phyloP scores from a whole-genome alignment of 257 asterid genomes.

The Handroanthus guayacan region DNA sequence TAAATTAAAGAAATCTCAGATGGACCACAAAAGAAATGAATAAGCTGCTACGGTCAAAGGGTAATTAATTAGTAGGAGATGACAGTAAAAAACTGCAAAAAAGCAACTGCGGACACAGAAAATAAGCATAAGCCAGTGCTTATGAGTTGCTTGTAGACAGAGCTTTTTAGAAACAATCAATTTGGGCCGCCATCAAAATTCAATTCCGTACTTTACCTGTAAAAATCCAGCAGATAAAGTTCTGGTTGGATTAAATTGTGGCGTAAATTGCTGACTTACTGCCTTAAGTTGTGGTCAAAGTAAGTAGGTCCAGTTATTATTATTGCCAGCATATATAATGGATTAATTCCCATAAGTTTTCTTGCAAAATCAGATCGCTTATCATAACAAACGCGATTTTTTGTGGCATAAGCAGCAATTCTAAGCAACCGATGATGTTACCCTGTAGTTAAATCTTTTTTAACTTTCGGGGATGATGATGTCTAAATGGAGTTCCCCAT shows the following conservation, averaged over 20 bases:
- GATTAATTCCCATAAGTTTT: constrained; percentile 19
- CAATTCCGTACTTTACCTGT: constrained; percentile 15
- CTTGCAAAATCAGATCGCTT: constrained; percentile 28
- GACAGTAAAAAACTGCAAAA: constrained; percentile 20
- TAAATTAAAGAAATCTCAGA: not conserved
- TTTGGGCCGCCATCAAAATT: constrained; percentile 19
- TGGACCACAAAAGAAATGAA: constrained; percentile 25
- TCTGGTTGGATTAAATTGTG: constrained; percentile 37
- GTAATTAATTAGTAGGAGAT: constrained; percentile 8
- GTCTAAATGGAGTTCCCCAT: constrained; percentile 33
- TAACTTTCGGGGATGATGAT: constrained; percentile 32
- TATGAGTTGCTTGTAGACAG: constrained; percentile 11
- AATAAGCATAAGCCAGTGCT: not conserved
- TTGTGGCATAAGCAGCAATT: constrained; percentile 35
- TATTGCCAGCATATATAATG: not conserved
- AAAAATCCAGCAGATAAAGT: not conserved
- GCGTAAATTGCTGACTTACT: constrained; percentile 43
- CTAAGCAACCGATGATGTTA: constrained; percentile 29
- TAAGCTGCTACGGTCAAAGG: constrained; percentile 31
- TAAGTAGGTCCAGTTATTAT: constrained; percentile 36
- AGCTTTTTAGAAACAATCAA: constrained; percentile 35
- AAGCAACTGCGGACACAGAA: constrained; percentile 18
- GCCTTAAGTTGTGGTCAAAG: constrained; percentile 40
- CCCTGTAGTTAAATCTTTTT: constrained; percentile 17
- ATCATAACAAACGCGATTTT: constrained; percentile 38